phyloP scores from a whole-genome alignment of 179 eudicot species.

The Nepenthes alata region DNA sequence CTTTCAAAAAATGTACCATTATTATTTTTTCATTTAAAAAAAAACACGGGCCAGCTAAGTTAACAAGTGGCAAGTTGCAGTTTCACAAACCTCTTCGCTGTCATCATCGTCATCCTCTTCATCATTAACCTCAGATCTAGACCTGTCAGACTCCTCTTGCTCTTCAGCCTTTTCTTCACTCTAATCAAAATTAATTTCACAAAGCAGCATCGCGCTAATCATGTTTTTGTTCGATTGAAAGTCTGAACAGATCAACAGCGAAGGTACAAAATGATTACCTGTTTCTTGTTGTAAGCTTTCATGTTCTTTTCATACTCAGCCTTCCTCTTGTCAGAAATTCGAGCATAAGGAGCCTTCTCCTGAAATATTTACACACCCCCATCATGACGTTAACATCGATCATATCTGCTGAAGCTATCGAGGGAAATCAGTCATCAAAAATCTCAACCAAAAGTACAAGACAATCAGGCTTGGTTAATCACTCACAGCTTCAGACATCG shows the following conservation, averaged over 20 bases:
- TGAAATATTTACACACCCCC: conserved; percentile 10
- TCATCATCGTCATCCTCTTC: conserved; percentile 57
- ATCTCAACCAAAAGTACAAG: not conserved
- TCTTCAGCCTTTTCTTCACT: not conserved
- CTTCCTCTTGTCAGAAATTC: conserved; percentile 55
- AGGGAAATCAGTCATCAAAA: not conserved
- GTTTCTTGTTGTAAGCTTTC: conserved; percentile 41
- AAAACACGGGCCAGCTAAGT: too few relatives aligned
- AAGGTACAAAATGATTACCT: too few relatives aligned
- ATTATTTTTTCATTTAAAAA: too few relatives aligned
- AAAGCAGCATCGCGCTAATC: not conserved
- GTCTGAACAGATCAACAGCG: too few relatives aligned
- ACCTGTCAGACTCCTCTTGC: conserved; percentile 61
- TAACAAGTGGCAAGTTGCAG: not conserved
- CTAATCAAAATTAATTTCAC: conserved; percentile 14
- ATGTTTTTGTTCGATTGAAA: too few relatives aligned
- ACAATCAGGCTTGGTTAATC: not conserved
- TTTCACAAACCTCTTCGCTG: conserved; percentile 40
- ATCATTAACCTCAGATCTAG: conserved; percentile 54
- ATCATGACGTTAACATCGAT: not conserved
- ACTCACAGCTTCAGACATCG: conserved; percentile 2
- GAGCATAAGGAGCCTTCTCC: conserved; percentile 63
- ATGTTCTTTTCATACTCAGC: conserved; percentile 44
- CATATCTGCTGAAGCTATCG: not conserved
- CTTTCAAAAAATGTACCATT: too few relatives aligned